These are phyloP conservation scores for Moelleriella libera DNA, from an alignment of 2,329 filamentous ascomycete species.

Conservation along the genomic window DNA sequence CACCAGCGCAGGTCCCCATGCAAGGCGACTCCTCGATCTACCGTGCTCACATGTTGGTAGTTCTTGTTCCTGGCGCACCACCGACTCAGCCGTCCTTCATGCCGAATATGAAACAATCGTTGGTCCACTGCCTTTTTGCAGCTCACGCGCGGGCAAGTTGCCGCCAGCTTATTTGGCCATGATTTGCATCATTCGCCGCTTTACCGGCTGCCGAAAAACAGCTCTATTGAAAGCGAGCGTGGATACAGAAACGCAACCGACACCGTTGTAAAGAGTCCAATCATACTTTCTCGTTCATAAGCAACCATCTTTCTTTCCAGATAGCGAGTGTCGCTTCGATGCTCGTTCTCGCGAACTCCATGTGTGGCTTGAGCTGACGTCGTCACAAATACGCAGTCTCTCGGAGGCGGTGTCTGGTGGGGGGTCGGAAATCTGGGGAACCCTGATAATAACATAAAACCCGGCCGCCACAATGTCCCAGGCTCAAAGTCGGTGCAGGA, in stretches of 20 bases:
- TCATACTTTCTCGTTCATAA: too few species aligned
- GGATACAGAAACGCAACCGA: too few species aligned
- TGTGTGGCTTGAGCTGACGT: neutral
- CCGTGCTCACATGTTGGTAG: neutral
- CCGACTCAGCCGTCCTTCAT: neutral
- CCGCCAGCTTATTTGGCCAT: too few species aligned
- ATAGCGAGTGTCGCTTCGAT: too few species aligned
- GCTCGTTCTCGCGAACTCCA: neutral
- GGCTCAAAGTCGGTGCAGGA: neutral
- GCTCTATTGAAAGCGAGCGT: too few species aligned
- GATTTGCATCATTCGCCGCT: too few species aligned
- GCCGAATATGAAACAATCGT: neutral
- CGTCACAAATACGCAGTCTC: neutral
- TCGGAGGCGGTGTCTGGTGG: constrained; percentile 1
- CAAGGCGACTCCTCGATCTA: neutral
- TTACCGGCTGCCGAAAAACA: too few species aligned
- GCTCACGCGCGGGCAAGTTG: too few species aligned
- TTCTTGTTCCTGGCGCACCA: neutral
- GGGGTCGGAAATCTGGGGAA: constrained; percentile 2
- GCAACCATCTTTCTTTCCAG: too few species aligned
- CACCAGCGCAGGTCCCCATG: neutral
- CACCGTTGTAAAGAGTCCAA: too few species aligned
- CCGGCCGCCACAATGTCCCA: neutral
- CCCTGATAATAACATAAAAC: constrained; percentile 1
- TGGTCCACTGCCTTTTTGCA: neutral